phyloP scores from a whole-genome alignment of 805 yeast genomes.

The Saturnispora sekii region DNA sequence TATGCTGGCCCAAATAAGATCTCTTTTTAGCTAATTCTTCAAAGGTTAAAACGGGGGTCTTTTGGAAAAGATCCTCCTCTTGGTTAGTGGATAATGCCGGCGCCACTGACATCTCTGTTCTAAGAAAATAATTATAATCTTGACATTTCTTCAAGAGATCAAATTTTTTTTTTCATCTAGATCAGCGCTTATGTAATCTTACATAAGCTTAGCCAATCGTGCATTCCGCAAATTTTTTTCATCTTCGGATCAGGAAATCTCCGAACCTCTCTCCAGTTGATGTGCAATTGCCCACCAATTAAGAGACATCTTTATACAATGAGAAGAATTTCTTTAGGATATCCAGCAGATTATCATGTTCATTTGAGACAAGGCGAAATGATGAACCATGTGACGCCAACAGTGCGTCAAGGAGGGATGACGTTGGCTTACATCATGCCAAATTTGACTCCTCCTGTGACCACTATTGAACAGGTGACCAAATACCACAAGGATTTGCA shows the following conservation, averaged over 20 bases:
- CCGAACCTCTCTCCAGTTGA: background rate
- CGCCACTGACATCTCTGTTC: slow-evolving; percentile 15
- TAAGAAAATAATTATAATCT: background rate
- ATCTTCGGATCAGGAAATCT: background rate
- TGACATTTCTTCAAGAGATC: background rate
- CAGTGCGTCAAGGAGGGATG: slow-evolving; percentile 82
- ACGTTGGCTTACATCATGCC: slow-evolving; percentile 96
- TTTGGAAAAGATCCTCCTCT: slow-evolving; percentile 45
- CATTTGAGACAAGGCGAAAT: slow-evolving; percentile 90
- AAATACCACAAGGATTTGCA: slow-evolving; percentile 60
- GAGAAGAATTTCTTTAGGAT: slow-evolving; percentile 33
- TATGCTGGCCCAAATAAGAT: slow-evolving; percentile 20
- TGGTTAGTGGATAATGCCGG: slow-evolving; percentile 72
- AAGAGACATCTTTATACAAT: background rate
- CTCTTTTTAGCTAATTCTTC: slow-evolving; percentile 14
- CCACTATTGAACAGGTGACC: slow-evolving; percentile 61
- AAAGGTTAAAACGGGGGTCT: slow-evolving; percentile 21
- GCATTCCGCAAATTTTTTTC: background rate
- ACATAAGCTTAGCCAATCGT: too few species aligned
- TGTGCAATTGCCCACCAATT: slow-evolving; percentile 1
- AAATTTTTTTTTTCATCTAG: background rate
- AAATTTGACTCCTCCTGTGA: slow-evolving; percentile 85
- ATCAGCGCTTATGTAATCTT: too few species aligned
- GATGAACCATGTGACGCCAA: slow-evolving; percentile 89
- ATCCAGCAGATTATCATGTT: slow-evolving; percentile 89